Evolutionary conservation across 805 yeast species (phyloP), one percentile per base, ranked within the genome.

Genomic region (Zygotorulaspora florentina): DNA sequence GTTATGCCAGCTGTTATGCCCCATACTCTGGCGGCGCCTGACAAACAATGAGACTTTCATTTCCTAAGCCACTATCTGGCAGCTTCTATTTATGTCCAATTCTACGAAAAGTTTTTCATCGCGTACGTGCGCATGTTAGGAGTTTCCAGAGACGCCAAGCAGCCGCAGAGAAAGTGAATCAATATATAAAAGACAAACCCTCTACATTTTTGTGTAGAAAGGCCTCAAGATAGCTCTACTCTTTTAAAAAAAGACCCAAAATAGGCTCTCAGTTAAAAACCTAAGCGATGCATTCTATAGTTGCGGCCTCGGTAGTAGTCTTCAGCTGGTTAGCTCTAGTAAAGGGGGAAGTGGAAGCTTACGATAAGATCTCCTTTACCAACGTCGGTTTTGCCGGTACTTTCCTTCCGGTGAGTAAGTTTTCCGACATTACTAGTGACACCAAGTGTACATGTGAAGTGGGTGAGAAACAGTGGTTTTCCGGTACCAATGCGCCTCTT

Each of bases 401-500:
- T 18, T 64, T 43, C 43, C 49, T 50, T 17, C 64, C 63, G 10
- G 67, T 64, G 31, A 55, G 57, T 40, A 56, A 61, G 43, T 42
- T 64, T 15, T 51, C 58, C 1, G 39, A 63, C 41, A 42, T 54
- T 2, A 51, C 50, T 15, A 48, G 50, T 34, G 51, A 53, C 35
- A 41, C 45, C 7, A 53, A 49, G 25, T 63, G 68, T 55, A 52
- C 57, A 13, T 65, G 69, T 52, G 62, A 58, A 25, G 61, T 57
- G 3, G 64, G 50, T 27, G 57, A 56, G 9, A 42, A 49, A 11
- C 47, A 48, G 15, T 59, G 61, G 58, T 65, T 65, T 39, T 64
- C 73, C 9, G 90, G 91, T 18, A 43, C 78, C 3, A 81, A 81
- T 59, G 70, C 88, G 12, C 93, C 93, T 1, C 56, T 83, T 31